Evolutionary conservation across 106 monocot genomes (phyloP), one percentile per base, ranked within the genome.

Genomic region (Dendrobium chrysotoxum): DNA sequence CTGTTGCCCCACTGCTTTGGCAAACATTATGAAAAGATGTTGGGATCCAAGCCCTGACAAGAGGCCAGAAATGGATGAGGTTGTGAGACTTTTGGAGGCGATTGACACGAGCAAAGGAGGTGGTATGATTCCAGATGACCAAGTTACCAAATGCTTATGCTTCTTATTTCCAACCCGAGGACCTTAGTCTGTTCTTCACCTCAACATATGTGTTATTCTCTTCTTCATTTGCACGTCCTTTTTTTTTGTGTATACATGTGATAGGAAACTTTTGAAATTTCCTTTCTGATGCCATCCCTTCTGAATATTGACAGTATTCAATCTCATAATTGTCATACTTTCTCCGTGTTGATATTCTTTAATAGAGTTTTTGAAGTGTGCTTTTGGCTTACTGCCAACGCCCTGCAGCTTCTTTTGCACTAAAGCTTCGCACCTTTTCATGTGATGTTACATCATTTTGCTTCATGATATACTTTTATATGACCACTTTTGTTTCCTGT

Each of bases 41-140:
- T 92, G 90, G 92, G 88, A 93, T 50, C 84, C 88, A 10, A 85
- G 84, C 28, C 81, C 93, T 2, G 85, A 90, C 2, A 90, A 88
- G 46, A 78, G 93, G 42, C 93, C 88, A 1, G 88, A 85, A 25
- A 93, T 93, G 93, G 87, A 84, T 8, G 93, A 93, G 55, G 93
- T 93, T 1, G 90, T 93, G 57, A 80, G 21, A 81, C 84, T 93
- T 47, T 64, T 93, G 35, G 88, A 90, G 53, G 88, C 83, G 0
- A 81, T 93, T 9, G 85, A 93, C 81, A 90, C 88, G 0, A 81
- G 77, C 53, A 89, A 84, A 80, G 90, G 93, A 13, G 90, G 93
- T 8, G 93, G 93, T 46, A 93, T 93, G 93, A 87, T 93, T 55
- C 93, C 93, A 26, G 81, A 83, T 9, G 90, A 88, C 26, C 47